phyloP scores from a whole-genome alignment of 106 monocot genomes.

The Platanthera zijinensis region DNA sequence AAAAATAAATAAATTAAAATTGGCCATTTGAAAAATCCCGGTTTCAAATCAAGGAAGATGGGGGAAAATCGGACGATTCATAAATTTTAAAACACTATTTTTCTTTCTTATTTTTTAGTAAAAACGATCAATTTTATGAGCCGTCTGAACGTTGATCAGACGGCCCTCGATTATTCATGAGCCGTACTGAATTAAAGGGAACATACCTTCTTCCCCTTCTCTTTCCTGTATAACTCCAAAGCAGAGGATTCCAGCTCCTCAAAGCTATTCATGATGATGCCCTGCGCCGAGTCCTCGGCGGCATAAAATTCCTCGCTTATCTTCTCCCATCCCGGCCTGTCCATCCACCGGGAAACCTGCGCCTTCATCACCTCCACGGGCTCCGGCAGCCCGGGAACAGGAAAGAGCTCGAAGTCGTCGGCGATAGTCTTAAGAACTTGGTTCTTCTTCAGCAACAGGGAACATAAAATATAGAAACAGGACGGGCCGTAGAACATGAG shows the following conservation, averaged over 20 bases:
- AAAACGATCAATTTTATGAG: no score
- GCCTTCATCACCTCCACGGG: constrained; percentile 12
- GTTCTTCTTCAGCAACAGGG: background rate
- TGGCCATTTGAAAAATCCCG: no score
- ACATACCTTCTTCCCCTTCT: constrained; percentile 23
- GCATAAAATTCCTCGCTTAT: background rate
- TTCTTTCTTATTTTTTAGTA: no score
- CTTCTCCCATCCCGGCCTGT: background rate
- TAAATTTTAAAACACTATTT: no score
- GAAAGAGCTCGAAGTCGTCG: constrained; percentile 12
- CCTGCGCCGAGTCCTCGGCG: constrained; percentile 26
- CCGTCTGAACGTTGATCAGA: no score
- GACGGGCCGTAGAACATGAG: constrained; percentile 3
- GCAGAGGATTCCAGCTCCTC: constrained; percentile 36
- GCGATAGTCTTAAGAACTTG: background rate
- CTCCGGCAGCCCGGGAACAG: constrained; percentile 33
- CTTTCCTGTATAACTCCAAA: constrained; percentile 25
- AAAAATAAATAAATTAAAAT: no score
- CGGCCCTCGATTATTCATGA: no score
- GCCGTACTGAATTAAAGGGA: no score
- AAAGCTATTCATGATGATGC: constrained; percentile 54
- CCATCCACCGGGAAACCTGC: constrained; percentile 23
- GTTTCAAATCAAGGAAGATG: no score
- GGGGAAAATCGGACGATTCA: no score
- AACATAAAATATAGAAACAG: constrained; percentile 24